Evolutionary conservation across 225 moss, liverwort and hornwort species (phyloP), one percentile per base, ranked within the genome.

Genomic region (Physcomitrium patens): DNA sequence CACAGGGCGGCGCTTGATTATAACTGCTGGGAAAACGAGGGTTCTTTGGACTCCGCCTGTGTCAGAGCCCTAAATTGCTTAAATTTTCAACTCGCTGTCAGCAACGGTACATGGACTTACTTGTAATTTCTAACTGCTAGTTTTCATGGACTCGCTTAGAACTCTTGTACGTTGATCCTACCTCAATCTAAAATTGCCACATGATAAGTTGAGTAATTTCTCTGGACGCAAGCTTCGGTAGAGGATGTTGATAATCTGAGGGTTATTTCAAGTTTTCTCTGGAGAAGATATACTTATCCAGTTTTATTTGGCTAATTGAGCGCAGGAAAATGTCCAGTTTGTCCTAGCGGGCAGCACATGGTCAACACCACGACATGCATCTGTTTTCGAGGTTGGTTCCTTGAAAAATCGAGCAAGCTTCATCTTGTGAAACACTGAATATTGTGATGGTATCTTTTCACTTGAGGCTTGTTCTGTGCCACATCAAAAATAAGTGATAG

Each of bases 261-360:
- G 50, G 48, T 18, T 13, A 12, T 7, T 15, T 16, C 2, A 57
- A 23, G 47, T 12, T 58, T n/a, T 37, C 31, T 37, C 31, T 0
- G 26, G 10, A 59, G 51, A 53, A 12, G 24, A 7, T 46, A 20
- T 26, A 22, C 54, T 42, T 31, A 59, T 5, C 66, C 11, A 52
- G 20, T 8, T 48, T 0, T 17, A 15, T 7, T n/a, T 43, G 10
- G 19, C 10, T 55, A 26, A 42, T 57, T 54, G 54, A 56, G 24
- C 2, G 60, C 82, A 82, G 82, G 82, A 19, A 78, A 52, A 63
- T 86, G 85, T 51, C 85, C 85, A 61, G 59, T 49, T 62, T 86
- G 85, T 74, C 85, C 85, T 19, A 74, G 44, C 45, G 66, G 70
- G 44, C 79, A 86, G 45, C 73, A 82, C 58, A 2, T 73, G 60